Evolutionary conservation across 257 asterid species (phyloP), one percentile per base, ranked within the genome.

Genomic region (Scutellaria minor): DNA sequence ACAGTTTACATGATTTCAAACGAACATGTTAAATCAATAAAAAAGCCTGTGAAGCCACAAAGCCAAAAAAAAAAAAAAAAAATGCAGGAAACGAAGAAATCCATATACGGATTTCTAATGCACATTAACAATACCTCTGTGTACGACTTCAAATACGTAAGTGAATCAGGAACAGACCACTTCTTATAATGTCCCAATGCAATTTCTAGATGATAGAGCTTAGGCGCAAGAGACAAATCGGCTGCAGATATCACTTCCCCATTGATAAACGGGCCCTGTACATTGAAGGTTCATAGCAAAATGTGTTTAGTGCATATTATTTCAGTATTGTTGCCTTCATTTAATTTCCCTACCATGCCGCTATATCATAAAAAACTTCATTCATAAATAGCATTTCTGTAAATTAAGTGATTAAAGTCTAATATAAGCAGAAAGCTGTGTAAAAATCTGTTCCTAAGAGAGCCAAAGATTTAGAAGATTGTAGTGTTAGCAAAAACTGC

Each of bases 191-290:
- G 81, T 53, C 92, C 97, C 83, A 94, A 64, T 68, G 97, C 85
- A 77, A 89, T 85, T 79, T 91, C 96, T 40, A 94, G 83, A 81
- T 94, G 99, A 77, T 88, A 94, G 6, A 94, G 96, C 85, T 94
- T 94, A 15, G 99, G 99, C 57, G 93, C 99, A 63, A 94, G 96
- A 15, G 98, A 91, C 85, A 94, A 85, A 80, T 94, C 99, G 2
- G 96, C 95, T 7, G 96, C 92, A 63, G 99, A 91, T 65, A 95
- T 78, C 66, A 42, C 82, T 53, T 85, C 73, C 68, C 98, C 98
- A 7, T 86, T 88, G 81, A 95, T 86, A 77, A 87, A 81, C 5
- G 96, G 93, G 35, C 98, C 97, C 99, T 95, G 56, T 14, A 31
- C 41, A 44, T 44, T 45, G 62, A 57, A 63, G 31, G 27, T 60